Evolutionary conservation across 2,329 filamentous ascomycete species (phyloP), one percentile per base, ranked within the genome.

Genomic region (Sporothrix pallida): DNA sequence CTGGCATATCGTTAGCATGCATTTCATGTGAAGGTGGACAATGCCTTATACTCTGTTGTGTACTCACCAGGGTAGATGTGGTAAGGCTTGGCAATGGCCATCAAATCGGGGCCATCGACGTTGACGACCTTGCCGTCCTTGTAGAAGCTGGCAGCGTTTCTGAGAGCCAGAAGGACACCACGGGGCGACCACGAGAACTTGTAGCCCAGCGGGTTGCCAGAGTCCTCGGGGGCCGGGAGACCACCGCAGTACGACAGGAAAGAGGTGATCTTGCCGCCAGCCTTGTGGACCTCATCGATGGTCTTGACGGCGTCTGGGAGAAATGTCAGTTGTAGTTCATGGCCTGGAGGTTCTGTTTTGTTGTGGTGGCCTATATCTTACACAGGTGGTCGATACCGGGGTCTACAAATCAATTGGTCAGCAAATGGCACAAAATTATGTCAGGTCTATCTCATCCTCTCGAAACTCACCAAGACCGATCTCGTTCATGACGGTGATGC

Each of bases 401-500:
- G 82, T 92, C 91, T 60, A 86, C 79, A 71, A 44, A 58, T 50
- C 15, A 15, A 46, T 54, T 73, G 37, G 50, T 80, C 81, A 76
- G n/a, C 17, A 69, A 31, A 20, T 31, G 20, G 44, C 6, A 63
- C 3, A 63, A 26, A 9, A 12, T 4, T 56, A 26, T 37, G n/a
- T 10, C 2, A 23, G 9, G 3, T 56, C 9, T 26, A 20, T 26
- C 52, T 23, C 31, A 10, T 13, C 48, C 6, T 26, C 9, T 20
- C 20, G 20, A 5, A 42, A 65, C 62, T 5, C 72, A 79, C 84
- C 83, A 75, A 92, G 80, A 76, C 94, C 94, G 80, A 97, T 97
- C 88, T 98, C 95, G 84, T 98, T 98, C 92, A 98, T 95, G 81
- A 98, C 95, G 12, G 94, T 97, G 81, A 98, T 98, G 75, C 94